Evolutionary conservation across 768 basidiomycete genomes (phyloP), one percentile per base, ranked within the genome.

Genomic region (Collybia sordida): DNA sequence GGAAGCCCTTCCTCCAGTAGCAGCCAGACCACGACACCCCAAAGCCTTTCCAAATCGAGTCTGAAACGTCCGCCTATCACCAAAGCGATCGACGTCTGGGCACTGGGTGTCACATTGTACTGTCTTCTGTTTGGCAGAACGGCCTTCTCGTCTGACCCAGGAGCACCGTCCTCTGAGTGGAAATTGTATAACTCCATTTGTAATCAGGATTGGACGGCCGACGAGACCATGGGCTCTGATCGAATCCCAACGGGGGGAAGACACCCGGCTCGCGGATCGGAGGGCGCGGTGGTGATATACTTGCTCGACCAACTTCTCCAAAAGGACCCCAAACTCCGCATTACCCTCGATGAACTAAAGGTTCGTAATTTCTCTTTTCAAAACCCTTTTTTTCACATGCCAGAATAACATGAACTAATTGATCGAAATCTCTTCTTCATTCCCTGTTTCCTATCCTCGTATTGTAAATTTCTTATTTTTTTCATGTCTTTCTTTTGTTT

Each of bases 71-170:
- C 78, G 4, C 77, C 80, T 3, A 88, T 97, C 45, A 93, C 93
- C 35, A 93, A 94, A 65, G 86, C 93, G 3, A 96, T 98, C 63
- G 97, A 99, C 62, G 82, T 99, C 27, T 99, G 97, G 97, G 96
- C 97, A 0, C 79, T 99, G 2, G 97, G 97, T 19, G 89, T 98
- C 24, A 99, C 97, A 2, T 74, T 98, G 4, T 98, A 93, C 69
- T 96, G 94, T 63, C 80, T 98, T 40, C 78, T 98, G 1, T 98
- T 96, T 56, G 97, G 93, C 8, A 74, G 72, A 49, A 82, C 88
- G 1, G 96, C 96, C 1, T 98, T 94, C 67, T 51, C 61, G 18
- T 57, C 70, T 2, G 59, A 62, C 38, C 52, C 70, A 45, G 49
- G 59, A 57, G 58, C 52, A 19, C 58, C 58, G 19, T 58, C 56